Evolutionary conservation across 2,329 filamentous ascomycete species (phyloP).

Genomic region (Pseudocercospora fuligena): DNA sequence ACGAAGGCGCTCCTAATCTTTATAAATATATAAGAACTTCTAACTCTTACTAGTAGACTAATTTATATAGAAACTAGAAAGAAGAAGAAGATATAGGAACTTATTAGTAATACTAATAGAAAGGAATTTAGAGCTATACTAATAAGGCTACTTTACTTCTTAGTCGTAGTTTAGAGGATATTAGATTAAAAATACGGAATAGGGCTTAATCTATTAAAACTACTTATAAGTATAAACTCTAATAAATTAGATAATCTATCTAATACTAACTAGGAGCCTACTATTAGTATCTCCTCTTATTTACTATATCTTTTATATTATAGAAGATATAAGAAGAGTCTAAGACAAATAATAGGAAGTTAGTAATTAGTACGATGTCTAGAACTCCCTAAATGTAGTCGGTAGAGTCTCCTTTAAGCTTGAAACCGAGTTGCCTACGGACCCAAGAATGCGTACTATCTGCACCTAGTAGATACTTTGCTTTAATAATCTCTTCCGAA

Average conservation of each 20-base stretch:
- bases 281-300: background rate
- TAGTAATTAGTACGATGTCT: constrained; percentile 36
- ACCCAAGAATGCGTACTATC: constrained; percentile 76
- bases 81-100: no score
- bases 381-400: constrained; percentile 40
- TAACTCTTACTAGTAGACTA: no score
- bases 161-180: no score
- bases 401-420: constrained; percentile 36
- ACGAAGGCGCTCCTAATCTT: no score
- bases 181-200: constrained; percentile 36
- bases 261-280: background rate
- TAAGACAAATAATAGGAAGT: constrained; percentile 41
- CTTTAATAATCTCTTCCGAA: constrained; percentile 49
- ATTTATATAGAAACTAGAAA: no score
- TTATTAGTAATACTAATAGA: no score
- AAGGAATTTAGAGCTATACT: no score
- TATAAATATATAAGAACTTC: no score
- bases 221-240: background rate
- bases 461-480: constrained; percentile 71
- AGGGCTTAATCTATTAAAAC: background rate
- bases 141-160: no score
- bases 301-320: background rate
- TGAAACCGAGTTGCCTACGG: constrained; percentile 51
- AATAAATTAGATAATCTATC: background rate
- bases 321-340: background rate